Evolutionary conservation across 352 stramenopile genomes (phyloP), one percentile per base, ranked within the genome.

Genomic region (Globisporangium viniferum): DNA sequence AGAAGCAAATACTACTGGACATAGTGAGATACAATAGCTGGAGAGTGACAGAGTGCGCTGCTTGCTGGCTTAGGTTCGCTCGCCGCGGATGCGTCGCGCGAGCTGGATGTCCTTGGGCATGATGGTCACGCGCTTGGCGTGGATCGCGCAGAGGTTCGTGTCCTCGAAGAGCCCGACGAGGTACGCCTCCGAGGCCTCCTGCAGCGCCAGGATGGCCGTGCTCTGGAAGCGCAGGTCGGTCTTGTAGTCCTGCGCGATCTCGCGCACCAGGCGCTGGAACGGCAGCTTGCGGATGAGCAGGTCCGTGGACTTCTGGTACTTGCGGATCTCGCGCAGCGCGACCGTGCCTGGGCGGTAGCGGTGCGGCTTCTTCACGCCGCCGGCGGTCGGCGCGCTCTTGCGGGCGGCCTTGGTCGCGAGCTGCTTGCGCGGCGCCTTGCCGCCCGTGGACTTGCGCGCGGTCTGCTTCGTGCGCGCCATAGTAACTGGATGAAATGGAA

Each of bases 381-480:
- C 44, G 44, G 44, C 44, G 18, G 44, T 51, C 44, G 44, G 44
- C 15, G 44, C 44, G 44, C 44, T 51, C 44, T 51, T 51, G 44
- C 44, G 44, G 5, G 44, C 44, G 44, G 44, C 44, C 44, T 51
- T 51, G 15, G 44, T 51, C 44, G 94, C 94, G 22, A 98, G 76
- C 79, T 98, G 93, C 88, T 98, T 98, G 67, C 94, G 88, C 27
- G 94, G 94, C 14, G 93, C 94, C 84, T 98, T 98, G 75, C 94
- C 94, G 60, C 94, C 94, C 53, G 94, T 90, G 59, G 92, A 98
- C 80, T 99, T 99, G 77, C 95, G 91, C n/a, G 96, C 94, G 48
- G 94, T 99, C 79, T 99, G 94, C 84, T 99, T 99, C 74, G 96
- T 98, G 84, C 96, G 92, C 61, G 96, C 95, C 92, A 98, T 97